Conservation (phyloP, 1,284 basidiomycete species). For the Stygiomarasmius scandens region DNA sequence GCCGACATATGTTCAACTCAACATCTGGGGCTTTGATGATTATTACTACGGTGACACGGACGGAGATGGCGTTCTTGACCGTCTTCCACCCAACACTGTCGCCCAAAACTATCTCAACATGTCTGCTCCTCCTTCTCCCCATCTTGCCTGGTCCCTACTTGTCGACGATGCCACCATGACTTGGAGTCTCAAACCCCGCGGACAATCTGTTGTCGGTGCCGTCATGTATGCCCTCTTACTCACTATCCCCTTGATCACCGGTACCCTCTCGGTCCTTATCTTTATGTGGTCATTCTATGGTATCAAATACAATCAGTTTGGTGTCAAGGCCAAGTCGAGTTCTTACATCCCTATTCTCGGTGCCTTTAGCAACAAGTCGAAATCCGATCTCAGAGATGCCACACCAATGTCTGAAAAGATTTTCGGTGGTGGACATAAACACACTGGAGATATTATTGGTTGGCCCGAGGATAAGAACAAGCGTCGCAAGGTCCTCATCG, state of each 20-base stretch:
- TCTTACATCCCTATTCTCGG: conserved; percentile 81
- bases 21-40: conserved; percentile 86
- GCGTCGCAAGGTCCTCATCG: conserved; percentile 85
- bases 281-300: conserved; percentile 97
- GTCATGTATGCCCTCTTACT: conserved; percentile 85
- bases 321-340: conserved; percentile 72
- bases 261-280: conserved; percentile 75
- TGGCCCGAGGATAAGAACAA: conserved; percentile 93
- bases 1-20: conserved; percentile 87
- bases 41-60: conserved; percentile 91
- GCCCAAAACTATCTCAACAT: conserved; percentile 89
- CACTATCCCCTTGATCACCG: conserved; percentile 83
- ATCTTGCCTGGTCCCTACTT: conserved; percentile 82
- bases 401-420: conserved; percentile 64
- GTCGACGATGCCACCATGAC: conserved; percentile 77
- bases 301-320: conserved; percentile 91
- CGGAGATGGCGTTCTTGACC: conserved; percentile 84
- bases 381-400: conserved; percentile 60
- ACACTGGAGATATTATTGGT: conserved; percentile 72
- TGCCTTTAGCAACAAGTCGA: conserved; percentile 64
- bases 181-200: conserved; percentile 82
- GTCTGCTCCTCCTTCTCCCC: conserved; percentile 78
- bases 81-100: conserved; percentile 84
- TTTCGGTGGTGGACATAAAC: conserved; percentile 52
- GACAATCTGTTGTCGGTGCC: conserved; percentile 77